Percentiles rank a stretch among this genome's conserved stretches.
These are phyloP conservation scores for Nectriaceae sp. DNA, from an alignment of 2,329 filamentous ascomycete genomes.

Conservation along the genomic window DNA sequence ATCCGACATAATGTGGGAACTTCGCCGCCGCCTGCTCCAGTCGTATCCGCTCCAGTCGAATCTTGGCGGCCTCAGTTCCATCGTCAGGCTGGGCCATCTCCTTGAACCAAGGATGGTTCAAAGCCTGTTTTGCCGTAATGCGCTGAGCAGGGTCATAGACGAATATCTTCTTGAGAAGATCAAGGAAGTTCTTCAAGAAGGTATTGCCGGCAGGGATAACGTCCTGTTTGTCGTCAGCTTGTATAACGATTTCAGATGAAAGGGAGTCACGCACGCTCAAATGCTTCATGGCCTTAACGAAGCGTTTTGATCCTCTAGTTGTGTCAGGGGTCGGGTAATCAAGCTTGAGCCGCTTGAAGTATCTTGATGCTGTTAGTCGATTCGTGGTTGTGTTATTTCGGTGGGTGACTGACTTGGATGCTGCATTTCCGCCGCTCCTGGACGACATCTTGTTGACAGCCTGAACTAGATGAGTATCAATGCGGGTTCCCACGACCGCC, in stretches of 20 bases:
- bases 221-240: conserved; percentile 46
- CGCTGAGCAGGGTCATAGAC: conserved; percentile 66
- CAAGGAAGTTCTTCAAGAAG: conserved; percentile 64
- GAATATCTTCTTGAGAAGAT: conserved; percentile 67
- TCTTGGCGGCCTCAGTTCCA: conserved; percentile 68
- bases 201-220: conserved; percentile 62
- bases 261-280: conserved; percentile 52
- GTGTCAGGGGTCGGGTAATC: conserved; percentile 67
- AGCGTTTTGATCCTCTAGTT: conserved; percentile 63
- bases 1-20: conserved; percentile 23
- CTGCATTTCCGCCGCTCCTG: conserved; percentile 59
- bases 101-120: conserved; percentile 70
- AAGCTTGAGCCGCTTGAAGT: conserved; percentile 66
- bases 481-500: conserved; percentile 60
- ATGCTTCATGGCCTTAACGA: conserved; percentile 73
- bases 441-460: conserved; percentile 52
- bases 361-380: conserved; percentile 46
- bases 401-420: conserved; percentile 57
- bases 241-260: background rate
- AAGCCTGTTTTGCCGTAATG: conserved; percentile 66
- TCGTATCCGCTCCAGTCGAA: conserved; percentile 55
- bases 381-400: background rate
- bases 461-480: conserved; percentile 60
- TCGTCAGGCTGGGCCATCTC: conserved; percentile 65
- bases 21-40: conserved; percentile 38